Evolutionary conservation across 2,329 filamentous ascomycete genomes (phyloP), one percentile per base, ranked within the genome.

Genomic region (Microsporum ferrugineum): DNA sequence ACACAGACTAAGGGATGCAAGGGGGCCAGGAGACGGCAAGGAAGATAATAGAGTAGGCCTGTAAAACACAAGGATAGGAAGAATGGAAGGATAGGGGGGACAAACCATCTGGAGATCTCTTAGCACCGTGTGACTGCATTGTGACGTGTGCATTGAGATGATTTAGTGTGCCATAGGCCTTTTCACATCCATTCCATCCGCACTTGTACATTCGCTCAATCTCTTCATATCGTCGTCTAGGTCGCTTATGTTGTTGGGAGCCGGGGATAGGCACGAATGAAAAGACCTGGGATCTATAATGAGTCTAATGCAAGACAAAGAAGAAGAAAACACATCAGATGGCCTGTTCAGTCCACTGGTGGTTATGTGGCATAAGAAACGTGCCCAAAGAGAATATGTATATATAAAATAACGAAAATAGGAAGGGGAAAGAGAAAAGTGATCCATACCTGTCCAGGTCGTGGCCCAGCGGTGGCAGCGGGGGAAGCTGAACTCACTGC

Each of bases 161-260:
- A 75, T 99, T 99, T 64, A 99, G 78, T 56, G 94, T 99, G 63
- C 94, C 94, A 68, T 99, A 99, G 2, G 94, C 94, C 78, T 99
- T 99, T 76, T 99, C 94, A 71, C 94, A 99, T 6, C 91, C 91
- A 66, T 96, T 92, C 89, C 91, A 97, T 31, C 92, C 94, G 71
- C 94, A 99, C 76, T 97, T 97, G 80, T 99, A 97, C 94, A 99
- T 97, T 71, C 94, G 87, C 79, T 99, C 94, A 68, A 99, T 99
- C 73, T 99, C 94, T 76, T 99, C 94, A 70, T 96, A 99, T 60
- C 94, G 85, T 69, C 94, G 82, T 65, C 94, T 84, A 10, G 94
- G 94, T 62, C 94, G 85, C 79, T 99, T 99, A 75, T 97, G 92
- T 73, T 99, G 94, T 72, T 96, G 91, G 10, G 92, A 90, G 65